Conservation (phyloP, 169 alveolate genomes). For the Cryptosporidium felis region DNA sequence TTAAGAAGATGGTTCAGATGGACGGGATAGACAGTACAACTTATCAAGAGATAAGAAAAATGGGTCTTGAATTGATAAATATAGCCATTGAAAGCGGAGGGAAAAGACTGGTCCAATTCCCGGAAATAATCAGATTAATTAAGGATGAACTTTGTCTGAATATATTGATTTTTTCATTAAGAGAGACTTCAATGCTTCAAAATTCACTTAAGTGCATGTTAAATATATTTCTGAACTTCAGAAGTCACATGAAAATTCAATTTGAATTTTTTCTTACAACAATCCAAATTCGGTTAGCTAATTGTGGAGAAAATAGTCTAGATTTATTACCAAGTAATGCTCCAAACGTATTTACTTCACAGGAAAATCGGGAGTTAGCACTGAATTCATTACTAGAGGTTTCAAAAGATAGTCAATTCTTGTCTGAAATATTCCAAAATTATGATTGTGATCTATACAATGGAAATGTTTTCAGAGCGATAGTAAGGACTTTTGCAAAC, state of each 20-base stretch:
- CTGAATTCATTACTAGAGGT: conserved; percentile 28
- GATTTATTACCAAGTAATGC: conserved; percentile 24
- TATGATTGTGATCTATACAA: conserved; percentile 27
- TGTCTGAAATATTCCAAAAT: conserved; percentile 41
- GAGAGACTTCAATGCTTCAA: conserved; percentile 32
- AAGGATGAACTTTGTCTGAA: conserved; percentile 7
- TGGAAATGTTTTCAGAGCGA: conserved; percentile 58
- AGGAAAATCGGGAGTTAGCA: conserved; percentile 55
- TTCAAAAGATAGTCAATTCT: conserved; percentile 11
- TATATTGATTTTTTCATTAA: neutral
- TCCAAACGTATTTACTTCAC: neutral
- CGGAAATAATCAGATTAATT: neutral
- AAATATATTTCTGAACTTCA: conserved; percentile 22
- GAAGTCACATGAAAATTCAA: conserved; percentile 13
- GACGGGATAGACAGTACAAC: conserved; percentile 4
- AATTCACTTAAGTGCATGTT: conserved; percentile 12
- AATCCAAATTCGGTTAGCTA: conserved; percentile 28
- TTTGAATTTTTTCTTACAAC: conserved; percentile 34
- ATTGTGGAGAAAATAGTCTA: neutral
- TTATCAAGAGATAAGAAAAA: conserved; percentile 18
- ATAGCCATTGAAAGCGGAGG: conserved; percentile 67
- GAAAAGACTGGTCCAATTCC: neutral
- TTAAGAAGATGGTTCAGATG: conserved; percentile 20
- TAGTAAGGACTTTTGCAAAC: conserved; percentile 14
- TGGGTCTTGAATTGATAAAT: conserved; percentile 50